Conservation (phyloP, 192 early-diverging fungal genomes). For the Funneliformis geosporum region DNA sequence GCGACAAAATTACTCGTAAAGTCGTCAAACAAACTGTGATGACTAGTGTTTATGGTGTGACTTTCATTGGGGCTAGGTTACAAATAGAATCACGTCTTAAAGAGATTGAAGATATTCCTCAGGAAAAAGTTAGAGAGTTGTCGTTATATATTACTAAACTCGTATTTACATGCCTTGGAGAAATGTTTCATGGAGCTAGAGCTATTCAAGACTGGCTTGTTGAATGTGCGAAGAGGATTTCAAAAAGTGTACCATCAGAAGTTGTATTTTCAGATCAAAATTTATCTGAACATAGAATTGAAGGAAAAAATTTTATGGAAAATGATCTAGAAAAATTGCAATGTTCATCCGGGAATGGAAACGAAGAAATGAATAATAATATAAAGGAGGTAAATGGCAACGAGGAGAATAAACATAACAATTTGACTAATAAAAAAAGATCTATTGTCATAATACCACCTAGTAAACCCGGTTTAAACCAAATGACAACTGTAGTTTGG, state of each 20-base stretch:
- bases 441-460: slow-evolving; percentile 4
- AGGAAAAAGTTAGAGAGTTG: slow-evolving; percentile 62
- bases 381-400: not conserved
- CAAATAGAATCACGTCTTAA: slow-evolving; percentile 86
- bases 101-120: slow-evolving; percentile 73
- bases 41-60: slow-evolving; percentile 99
- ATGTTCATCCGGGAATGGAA: not conserved
- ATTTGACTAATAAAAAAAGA: slow-evolving; percentile 9
- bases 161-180: slow-evolving; percentile 84
- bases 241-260: slow-evolving; percentile 69
- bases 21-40: slow-evolving; percentile 99
- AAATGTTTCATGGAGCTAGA: slow-evolving; percentile 88
- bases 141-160: slow-evolving; percentile 76
- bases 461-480: slow-evolving; percentile 46
- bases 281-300: slow-evolving; percentile 28
- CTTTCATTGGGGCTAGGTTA: slow-evolving; percentile 85
- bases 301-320: slow-evolving; percentile 34
- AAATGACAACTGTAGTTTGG: slow-evolving; percentile 94
- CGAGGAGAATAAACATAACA: not conserved
- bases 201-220: slow-evolving; percentile 95
- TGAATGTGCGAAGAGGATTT: slow-evolving; percentile 78
- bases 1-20: slow-evolving; percentile 80
- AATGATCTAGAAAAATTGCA: slow-evolving; percentile 34
- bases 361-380: not conserved
- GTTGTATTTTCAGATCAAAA: slow-evolving; percentile 37